Base-by-base conservation (phyloP, 805 yeast species). In the Ogataea methanolica region DNA sequence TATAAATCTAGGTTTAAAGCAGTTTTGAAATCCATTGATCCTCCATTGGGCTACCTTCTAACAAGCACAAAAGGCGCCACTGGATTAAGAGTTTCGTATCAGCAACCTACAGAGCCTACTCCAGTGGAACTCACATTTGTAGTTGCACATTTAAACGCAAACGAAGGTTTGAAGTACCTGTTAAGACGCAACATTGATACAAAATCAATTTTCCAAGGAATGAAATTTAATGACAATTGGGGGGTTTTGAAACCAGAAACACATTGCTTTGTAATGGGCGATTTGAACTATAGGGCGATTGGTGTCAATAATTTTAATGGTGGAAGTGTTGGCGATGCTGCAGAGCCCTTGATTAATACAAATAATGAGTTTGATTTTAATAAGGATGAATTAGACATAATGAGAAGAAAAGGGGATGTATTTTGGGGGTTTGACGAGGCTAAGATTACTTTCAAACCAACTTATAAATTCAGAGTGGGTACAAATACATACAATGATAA, bases 221-320 rank as follows among this genome's bases (percentile, higher is more conserved):
- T 86, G 41, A 79, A 74, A 46, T 82, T 85, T 58, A 76, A 74
- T 12, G 84, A 82, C 54, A 82, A 80, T 4, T 72, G 63, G 56
- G 75, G 80, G 22, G 65, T 77, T 23, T 60, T 82, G 39, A 76
- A 76, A 50, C 80, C 82, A 0, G 54, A 65, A 1, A 57, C 74
- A 11, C 96, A 86, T 60, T 66, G 83, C 5, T 84, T 90, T 58
- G 63, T 90, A 44, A 67, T 88, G 73, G 98, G 98, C 0, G 98
- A 91, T 65, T 69, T 91, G 56, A 91, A 91, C 61, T 91, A 86
- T 63, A 72, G 98, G 39, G 76, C 85, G 17, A 53, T 59, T 1
- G 63, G 46, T 2, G 51, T 48, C 40, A 43, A 44, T 34, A 26
- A 26, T 26, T 26, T 26, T 11, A 7, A 26, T 26, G 11, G 31